Conservation (phyloP, 306 rosid genomes). For the Quercus ilex region DNA sequence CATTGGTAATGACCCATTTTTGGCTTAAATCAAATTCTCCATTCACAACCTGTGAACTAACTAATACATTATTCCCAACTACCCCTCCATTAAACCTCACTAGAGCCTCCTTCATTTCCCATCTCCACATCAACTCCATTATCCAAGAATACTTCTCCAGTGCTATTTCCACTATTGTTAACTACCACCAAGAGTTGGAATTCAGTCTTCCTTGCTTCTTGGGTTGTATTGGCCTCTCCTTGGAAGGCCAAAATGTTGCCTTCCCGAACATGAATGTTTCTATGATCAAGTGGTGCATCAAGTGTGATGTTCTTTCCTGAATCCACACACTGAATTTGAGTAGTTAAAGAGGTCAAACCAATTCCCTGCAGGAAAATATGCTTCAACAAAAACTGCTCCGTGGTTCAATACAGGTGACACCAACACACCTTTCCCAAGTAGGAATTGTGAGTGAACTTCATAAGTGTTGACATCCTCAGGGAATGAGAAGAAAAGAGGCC, state of each 20-base stretch:
- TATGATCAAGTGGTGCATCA: conserved; percentile 75
- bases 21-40: conserved; percentile 57
- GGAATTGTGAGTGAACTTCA: conserved; percentile 63
- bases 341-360: conserved; percentile 85
- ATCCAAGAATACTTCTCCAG: conserved; percentile 74
- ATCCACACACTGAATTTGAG: conserved; percentile 43
- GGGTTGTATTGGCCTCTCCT: conserved; percentile 58
- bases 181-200: conserved; percentile 64
- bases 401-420: conserved; percentile 68
- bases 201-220: conserved; percentile 45
- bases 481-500: conserved; percentile 92
- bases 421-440: conserved; percentile 70
- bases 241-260: conserved; percentile 74
- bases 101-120: conserved; percentile 44
- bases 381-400: conserved; percentile 53
- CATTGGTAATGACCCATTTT: conserved; percentile 55
- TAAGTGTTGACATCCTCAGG: conserved; percentile 63
- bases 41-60: conserved; percentile 56
- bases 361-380: conserved; percentile 80
- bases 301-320: conserved; percentile 52
- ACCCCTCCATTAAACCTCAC: conserved; percentile 40
- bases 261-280: conserved; percentile 69
- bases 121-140: conserved; percentile 64
- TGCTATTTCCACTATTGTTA: conserved; percentile 28
- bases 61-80: conserved; percentile 11